Evolutionary conservation across 2,329 filamentous ascomycete species (phyloP), one percentile per base, ranked within the genome.

Genomic region (Pseudocercospora vitis): DNA sequence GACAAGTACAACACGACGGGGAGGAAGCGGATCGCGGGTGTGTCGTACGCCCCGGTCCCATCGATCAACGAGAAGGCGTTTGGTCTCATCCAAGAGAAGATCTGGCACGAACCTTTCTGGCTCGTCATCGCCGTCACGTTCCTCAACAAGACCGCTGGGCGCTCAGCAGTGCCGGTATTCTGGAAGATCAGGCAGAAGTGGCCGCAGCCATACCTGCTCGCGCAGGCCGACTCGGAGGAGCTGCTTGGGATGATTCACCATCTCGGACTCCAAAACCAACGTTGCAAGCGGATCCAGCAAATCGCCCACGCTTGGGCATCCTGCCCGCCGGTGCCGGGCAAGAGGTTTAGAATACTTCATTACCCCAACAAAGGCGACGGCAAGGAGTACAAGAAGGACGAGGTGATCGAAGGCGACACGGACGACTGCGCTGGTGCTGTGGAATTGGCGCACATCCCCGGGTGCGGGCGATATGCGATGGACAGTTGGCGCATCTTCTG

Each of bases 401-500:
- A 70, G 8, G 68, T 74, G 5, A 57, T 83, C 12, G 70, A 74
- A 18, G 76, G 79, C 50, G 75, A 77, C 12, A 73, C 74, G 35
- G 67, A 70, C 19, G 57, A 64, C 12, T 75, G 78, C 8, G 72
- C 75, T 0, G 77, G 81, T 3, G 80, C 81, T 0, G 95, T 90
- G 85, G 91, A 96, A 66, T 87, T 96, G 55, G 90, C 87, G 0
- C 89, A 95, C 69, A 75, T 96, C 53, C 91, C 89, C 0, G 85
- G 89, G 50, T 69, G 80, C 51, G 89, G 91, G 12, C 78, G 83
- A 1, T 96, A 96, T 70, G 88, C 89, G 0, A 76, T 92, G 45
- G 91, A 96, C 70, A 91, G 87, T 66, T 96, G 90, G 88, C 83
- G 91, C 2, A 96, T 96, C 59, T 96, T 96, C 71, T 96, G 90